Evolutionary conservation across 2,329 filamentous ascomycete species (phyloP).

Genomic region (Juglanconis juglandina): DNA sequence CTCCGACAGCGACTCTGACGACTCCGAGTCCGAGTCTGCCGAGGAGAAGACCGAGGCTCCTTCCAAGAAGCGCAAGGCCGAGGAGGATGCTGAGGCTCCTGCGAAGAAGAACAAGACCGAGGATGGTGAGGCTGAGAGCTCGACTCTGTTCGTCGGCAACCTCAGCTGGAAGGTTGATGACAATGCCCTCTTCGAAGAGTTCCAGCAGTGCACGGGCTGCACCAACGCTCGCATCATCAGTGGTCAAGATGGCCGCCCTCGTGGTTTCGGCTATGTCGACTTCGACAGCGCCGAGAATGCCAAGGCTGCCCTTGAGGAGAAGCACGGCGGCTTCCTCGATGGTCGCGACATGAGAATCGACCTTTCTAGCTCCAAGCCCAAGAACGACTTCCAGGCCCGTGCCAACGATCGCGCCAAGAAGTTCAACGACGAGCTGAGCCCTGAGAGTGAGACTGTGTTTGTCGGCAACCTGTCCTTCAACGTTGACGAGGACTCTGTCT

Average conservation of each 20-base stretch:
- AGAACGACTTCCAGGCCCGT: conserved; percentile 39
- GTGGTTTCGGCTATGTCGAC: conserved; percentile 92
- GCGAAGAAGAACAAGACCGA: conserved; percentile 69
- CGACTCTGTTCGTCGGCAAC: conserved; percentile 85
- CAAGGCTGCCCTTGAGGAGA: conserved; percentile 37
- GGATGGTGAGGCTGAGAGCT: conserved; percentile 39
- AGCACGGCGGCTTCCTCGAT: conserved; percentile 33
- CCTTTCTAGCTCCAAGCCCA: conserved; percentile 34
- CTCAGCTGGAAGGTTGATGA: conserved; percentile 90
- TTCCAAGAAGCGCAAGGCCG: conserved; percentile 67
- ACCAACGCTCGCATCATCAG: conserved; percentile 75
- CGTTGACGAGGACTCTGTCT: conserved; percentile 71
- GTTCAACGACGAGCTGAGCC: conserved; percentile 76
- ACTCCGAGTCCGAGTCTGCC: conserved; percentile 29
- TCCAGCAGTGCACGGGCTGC: conserved; percentile 74
- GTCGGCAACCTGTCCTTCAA: conserved; percentile 89
- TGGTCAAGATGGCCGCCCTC: conserved; percentile 77
- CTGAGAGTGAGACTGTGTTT: conserved; percentile 82
- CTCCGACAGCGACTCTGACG: conserved; percentile 27
- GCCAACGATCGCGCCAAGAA: conserved; percentile 62
- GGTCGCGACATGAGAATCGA: conserved; percentile 36
- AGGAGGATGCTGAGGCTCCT: conserved; percentile 44
- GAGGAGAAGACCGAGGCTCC: conserved; percentile 25
- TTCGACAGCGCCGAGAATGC: conserved; percentile 60
- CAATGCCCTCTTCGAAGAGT: conserved; percentile 74